Percentiles rank a stretch among this genome's conserved stretches.
Conservation (phyloP, 495 filamentous ascomycete genomes). For the Lophium mytilinum region DNA sequence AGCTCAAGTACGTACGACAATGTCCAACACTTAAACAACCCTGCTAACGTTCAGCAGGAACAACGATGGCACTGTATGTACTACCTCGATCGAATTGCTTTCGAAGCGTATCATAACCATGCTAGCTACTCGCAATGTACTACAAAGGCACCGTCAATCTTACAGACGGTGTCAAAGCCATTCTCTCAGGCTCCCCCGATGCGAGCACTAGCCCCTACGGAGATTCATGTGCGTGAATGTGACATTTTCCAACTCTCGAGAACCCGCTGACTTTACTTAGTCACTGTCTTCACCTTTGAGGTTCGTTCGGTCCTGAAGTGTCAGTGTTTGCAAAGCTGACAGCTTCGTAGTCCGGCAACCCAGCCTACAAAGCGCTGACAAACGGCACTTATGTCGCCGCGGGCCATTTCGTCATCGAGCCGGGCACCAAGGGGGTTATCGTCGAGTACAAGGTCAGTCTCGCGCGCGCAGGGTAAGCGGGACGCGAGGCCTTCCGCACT, state of each 20-base stretch:
- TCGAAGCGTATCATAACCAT: background rate
- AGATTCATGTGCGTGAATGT: conserved; percentile 12
- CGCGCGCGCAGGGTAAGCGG: too few relatives aligned
- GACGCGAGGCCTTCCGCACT: too few relatives aligned
- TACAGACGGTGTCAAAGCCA: conserved; percentile 13
- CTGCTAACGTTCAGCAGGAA: background rate
- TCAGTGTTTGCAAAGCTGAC: background rate
- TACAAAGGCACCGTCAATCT: conserved; percentile 21
- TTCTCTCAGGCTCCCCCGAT: conserved; percentile 7
- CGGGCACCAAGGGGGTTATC: conserved; percentile 2
- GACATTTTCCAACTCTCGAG: background rate
- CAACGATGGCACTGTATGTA: conserved; percentile 7
- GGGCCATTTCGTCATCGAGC: conserved; percentile 17
- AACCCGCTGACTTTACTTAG: background rate
- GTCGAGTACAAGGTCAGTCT: conserved; percentile 21
- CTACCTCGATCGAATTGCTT: background rate
- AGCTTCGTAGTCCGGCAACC: conserved; percentile 8
- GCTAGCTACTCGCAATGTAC: conserved; percentile 20
- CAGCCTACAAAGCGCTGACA: conserved; percentile 17
- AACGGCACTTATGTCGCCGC: conserved; percentile 19
- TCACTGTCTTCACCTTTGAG: conserved; percentile 16
- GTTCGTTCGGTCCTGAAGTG: background rate
- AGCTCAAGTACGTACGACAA: conserved; percentile 17
- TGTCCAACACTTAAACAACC: background rate
- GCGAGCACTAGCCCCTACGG: conserved; percentile 17